Base-by-base conservation (phyloP, 139 green algal species). In the Eudorina sp. region DNA sequence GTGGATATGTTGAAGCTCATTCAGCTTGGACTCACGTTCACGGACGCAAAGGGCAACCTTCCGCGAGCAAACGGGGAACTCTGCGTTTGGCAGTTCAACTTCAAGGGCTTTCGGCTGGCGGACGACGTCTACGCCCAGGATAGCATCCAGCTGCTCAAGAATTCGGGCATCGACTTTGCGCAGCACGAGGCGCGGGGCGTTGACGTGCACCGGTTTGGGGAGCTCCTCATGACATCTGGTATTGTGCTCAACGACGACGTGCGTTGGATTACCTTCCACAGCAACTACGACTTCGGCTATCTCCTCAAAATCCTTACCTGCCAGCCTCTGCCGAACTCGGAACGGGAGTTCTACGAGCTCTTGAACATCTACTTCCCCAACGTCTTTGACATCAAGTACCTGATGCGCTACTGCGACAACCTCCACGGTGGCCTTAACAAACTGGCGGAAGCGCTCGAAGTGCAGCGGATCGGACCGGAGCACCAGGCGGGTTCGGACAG, bases 1-100 rank as follows among this genome's bases (percentile, higher is more conserved):
- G 98, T 99, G 41, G 97, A 99, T 93, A 98, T 99, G 96, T 94
- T 99, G 0, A 99, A 99, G 94, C 94, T 99, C 27, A 99, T 99
- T 13, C 98, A 99, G 94, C 94, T 99, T 62, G 98, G 98, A 0
- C 92, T 99, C 5, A 99, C 98, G 41, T 98, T 99, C 90, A 97
- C 95, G 3, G 95, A 99, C 87, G 94, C 91, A 8, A 81, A 98
- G 29, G 98, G 98, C 58, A 97, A 97, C 64, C 92, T 99, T 66
- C 98, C 98, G 0, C 64, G 90, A 9, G 94, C 90, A 72, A 95
- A 96, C 79, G 96, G 94, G 4, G 95, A 99, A 91, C 95, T 98
- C 8, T 98, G 95, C 84, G 95, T 99, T 5, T 99, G 98, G 98
- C 98, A 99, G 90, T 99, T 99, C 92, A 99, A 99, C 90, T 99